Conservation (phyloP, 2,329 filamentous ascomycete genomes). For the Chalaropsis thielavioides region DNA sequence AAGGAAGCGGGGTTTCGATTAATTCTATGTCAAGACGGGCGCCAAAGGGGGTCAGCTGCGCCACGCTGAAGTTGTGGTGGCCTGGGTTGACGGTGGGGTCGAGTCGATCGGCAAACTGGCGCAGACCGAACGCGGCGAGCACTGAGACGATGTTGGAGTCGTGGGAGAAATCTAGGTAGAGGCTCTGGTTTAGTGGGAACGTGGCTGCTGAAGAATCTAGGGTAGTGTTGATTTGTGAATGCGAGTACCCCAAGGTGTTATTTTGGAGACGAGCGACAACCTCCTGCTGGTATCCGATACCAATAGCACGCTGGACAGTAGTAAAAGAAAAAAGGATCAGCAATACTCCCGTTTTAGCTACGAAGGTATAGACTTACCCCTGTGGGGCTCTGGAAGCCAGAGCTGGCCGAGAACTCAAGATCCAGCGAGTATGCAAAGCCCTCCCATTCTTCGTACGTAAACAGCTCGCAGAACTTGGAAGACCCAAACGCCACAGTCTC, state of each 20-base stretch:
- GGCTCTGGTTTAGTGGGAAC: slow-evolving; percentile 57
- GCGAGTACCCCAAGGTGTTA: slow-evolving; percentile 45
- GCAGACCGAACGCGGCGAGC: slow-evolving; percentile 57
- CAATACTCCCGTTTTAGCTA: background rate
- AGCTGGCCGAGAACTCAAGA: slow-evolving; percentile 46
- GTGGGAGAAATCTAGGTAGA: slow-evolving; percentile 68
- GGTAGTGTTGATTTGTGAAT: slow-evolving; percentile 52
- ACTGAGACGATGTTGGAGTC: slow-evolving; percentile 60
- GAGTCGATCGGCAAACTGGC: slow-evolving; percentile 49
- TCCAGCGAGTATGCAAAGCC: slow-evolving; percentile 59
- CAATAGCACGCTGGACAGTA: slow-evolving; percentile 43
- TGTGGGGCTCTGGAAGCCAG: slow-evolving; percentile 48
- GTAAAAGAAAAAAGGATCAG: slow-evolving; percentile 21
- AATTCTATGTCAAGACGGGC: slow-evolving; percentile 61
- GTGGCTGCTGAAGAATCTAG: slow-evolving; percentile 52
- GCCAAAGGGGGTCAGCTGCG: slow-evolving; percentile 56
- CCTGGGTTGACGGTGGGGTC: slow-evolving; percentile 41
- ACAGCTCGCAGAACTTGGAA: slow-evolving; percentile 58
- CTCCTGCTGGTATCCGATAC: slow-evolving; percentile 60
- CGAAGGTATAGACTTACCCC: slow-evolving; percentile 30
- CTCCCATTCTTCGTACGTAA: slow-evolving; percentile 61
- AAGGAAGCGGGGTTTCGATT: slow-evolving; percentile 50
- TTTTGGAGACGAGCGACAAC: slow-evolving; percentile 55
- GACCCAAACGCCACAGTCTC: slow-evolving; percentile 66
- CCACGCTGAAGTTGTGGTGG: slow-evolving; percentile 48